Conservation (phyloP, 2,329 filamentous ascomycete genomes). For the Cercospora brassicicola region DNA sequence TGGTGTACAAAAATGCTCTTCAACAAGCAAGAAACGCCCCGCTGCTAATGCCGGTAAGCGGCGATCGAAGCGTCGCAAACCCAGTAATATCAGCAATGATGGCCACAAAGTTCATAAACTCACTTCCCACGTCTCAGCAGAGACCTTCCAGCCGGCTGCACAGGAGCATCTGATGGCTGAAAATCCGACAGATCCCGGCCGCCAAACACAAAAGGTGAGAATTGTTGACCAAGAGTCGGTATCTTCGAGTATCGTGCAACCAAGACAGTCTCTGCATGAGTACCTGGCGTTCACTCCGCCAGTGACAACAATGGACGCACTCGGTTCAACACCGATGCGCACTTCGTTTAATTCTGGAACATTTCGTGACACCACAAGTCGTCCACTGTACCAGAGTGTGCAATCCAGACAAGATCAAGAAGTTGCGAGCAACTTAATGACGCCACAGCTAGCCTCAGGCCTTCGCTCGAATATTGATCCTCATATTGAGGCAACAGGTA, state of each 20-base stretch:
- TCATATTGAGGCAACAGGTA: not conserved
- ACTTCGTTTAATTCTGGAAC: constrained; percentile 23
- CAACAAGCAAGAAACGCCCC: constrained; percentile 25
- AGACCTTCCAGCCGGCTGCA: not conserved
- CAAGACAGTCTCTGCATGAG: not conserved
- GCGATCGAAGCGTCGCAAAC: constrained; percentile 21
- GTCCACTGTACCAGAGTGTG: constrained; percentile 18
- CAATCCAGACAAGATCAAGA: not conserved
- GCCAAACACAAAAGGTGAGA: constrained; percentile 4
- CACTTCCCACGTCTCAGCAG: not conserved
- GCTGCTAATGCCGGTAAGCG: not conserved
- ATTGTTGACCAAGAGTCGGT: not conserved
- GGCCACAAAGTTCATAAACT: not conserved
- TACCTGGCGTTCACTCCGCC: constrained; percentile 20
- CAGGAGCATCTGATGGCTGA: not conserved
- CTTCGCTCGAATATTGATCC: not conserved
- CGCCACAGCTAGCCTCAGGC: not conserved
- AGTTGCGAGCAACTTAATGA: not conserved
- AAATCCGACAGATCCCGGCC: not conserved
- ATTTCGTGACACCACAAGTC: constrained; percentile 18
- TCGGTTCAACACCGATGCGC: constrained; percentile 26
- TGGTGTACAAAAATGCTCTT: constrained; percentile 18
- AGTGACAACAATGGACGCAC: constrained; percentile 26
- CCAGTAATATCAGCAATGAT: constrained; percentile 1
- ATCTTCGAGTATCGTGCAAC: not conserved